These are phyloP conservation scores for Hypoxylon trugodes DNA, from an alignment of 495 filamentous ascomycete species.

Conservation along the genomic window DNA sequence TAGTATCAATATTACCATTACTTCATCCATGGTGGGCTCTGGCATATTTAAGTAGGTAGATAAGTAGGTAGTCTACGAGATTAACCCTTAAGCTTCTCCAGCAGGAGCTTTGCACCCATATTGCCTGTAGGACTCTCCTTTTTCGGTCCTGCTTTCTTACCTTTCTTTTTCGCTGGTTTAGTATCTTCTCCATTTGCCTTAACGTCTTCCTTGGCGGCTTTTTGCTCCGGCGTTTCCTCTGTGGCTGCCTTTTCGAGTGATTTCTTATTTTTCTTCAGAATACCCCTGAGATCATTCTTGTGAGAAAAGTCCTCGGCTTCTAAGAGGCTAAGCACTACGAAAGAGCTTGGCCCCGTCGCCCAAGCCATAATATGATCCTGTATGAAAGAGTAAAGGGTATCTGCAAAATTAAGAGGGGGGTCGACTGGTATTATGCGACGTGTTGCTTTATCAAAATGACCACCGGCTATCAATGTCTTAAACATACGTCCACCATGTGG, in stretches of 20 bases:
- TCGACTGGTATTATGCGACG: constrained; percentile 73
- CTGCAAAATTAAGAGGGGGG: constrained; percentile 83
- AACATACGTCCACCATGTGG: constrained; percentile 83
- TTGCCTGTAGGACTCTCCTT: constrained; percentile 57
- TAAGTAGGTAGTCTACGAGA: too few relatives aligned
- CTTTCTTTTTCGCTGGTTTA: constrained; percentile 51
- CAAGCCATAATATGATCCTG: constrained; percentile 78
- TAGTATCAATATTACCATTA: constrained; percentile 4
- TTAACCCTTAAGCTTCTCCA: constrained; percentile 54
- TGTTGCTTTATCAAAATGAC: constrained; percentile 75
- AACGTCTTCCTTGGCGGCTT: constrained; percentile 45
- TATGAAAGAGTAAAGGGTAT: constrained; percentile 78
- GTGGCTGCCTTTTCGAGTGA: constrained; percentile 57
- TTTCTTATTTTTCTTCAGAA: constrained; percentile 67
- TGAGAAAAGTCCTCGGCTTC: constrained; percentile 81
- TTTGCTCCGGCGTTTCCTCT: constrained; percentile 52
- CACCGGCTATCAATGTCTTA: constrained; percentile 87
- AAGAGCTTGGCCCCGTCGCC: constrained; percentile 84
- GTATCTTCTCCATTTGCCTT: constrained; percentile 41
- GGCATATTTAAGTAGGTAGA: too few relatives aligned
- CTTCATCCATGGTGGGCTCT: constrained; percentile 9
- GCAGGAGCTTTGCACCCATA: constrained; percentile 61
- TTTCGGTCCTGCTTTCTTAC: constrained; percentile 48
- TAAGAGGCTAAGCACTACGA: constrained; percentile 79
- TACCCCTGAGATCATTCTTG: constrained; percentile 69